Base-by-base conservation (phyloP, 805 yeast species). In the Wickerhamomyces sydowiorum region DNA sequence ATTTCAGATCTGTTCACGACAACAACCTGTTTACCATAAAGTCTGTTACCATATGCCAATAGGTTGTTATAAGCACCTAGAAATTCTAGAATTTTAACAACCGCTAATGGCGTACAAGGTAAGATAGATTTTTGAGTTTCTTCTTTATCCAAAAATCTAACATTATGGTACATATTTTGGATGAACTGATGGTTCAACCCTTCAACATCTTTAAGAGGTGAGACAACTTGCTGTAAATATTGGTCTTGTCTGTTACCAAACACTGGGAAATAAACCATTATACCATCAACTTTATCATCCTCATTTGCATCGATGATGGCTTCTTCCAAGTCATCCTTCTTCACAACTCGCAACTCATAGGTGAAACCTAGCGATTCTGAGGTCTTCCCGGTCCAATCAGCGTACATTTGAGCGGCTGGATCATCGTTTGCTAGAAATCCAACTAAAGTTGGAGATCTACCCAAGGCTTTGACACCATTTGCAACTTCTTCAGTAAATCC, bases 261-360 rank as follows among this genome's bases (percentile, higher is more conserved):
- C 3, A 93, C 98, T 0, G 99, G 99, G 75, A 91, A 93, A 62
- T 93, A 93, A 14, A 93, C 91, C 86, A 93, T 89, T 51, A 93
- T 93, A 20, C 98, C 99, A 59, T 89, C 82, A 31, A 91, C 86
- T 1, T 60, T 52, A 42, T 74, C 77, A 56, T 90, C 91, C 23
- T 70, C 69, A 61, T 93, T 93, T 45, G 98, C 96, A 33, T 75
- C 78, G 37, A 89, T 75, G 46, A 93, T 78, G 25, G 78, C 81
- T 51, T 82, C 89, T 61, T 93, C 99, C 46, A 93, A 71, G 27
- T 81, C 83, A 51, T 93, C 96, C 59, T 86, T 88, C 51, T 75
- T 76, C 17, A 68, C 69, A 17, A 84, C 80, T 53, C 78, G 75
- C 49, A 93, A 67, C 59, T 89, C 91, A 61, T 87, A 93, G 28